A percentile compares a stretch with the other conserved stretches of the same genome.
Conservation (phyloP, 352 stramenopile genomes). For the Stephanocyclus meneghinianus region DNA sequence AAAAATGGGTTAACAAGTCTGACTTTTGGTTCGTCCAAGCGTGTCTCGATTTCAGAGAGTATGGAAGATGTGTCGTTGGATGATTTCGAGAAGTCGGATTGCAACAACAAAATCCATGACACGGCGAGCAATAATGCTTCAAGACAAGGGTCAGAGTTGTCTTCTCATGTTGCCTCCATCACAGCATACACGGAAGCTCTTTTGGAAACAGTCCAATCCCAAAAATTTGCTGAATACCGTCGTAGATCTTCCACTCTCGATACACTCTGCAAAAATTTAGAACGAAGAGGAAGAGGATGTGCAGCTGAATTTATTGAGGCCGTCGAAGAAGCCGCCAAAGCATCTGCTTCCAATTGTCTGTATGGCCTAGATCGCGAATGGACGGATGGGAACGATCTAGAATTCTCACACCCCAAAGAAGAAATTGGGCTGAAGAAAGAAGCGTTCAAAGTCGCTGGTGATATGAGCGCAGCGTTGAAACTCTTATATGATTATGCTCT, state of each 20-base stretch:
- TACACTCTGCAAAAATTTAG: slow-evolving; percentile 45
- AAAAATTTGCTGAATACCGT: slow-evolving; percentile 47
- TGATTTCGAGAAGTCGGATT: slow-evolving; percentile 10
- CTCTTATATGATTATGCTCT: slow-evolving; percentile 75
- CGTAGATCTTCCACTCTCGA: slow-evolving; percentile 46
- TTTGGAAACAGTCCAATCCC: slow-evolving; percentile 37
- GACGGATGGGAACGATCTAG: slow-evolving; percentile 20
- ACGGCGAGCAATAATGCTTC: background rate
- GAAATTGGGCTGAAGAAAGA: slow-evolving; percentile 74
- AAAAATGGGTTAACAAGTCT: slow-evolving; percentile 7
- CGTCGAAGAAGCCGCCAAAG: slow-evolving; percentile 59
- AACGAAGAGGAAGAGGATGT: slow-evolving; percentile 52
- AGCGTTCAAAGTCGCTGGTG: slow-evolving; percentile 79
- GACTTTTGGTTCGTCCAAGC: slow-evolving; percentile 21
- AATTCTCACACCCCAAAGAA: slow-evolving; percentile 37
- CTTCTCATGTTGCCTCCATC: background rate
- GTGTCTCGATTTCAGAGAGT: slow-evolving; percentile 5
- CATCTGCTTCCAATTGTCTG: slow-evolving; percentile 33
- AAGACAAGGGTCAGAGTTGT: background rate
- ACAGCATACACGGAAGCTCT: slow-evolving; percentile 24
- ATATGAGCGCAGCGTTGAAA: slow-evolving; percentile 80
- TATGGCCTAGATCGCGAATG: slow-evolving; percentile 17
- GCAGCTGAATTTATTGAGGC: slow-evolving; percentile 70
- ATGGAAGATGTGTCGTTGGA: slow-evolving; percentile 31
- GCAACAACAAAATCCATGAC: background rate